A percentile compares a stretch with the other conserved stretches of the same genome.
phyloP scores from a whole-genome alignment of 2,329 filamentous ascomycete genomes.

The Pseudopithomyces maydicus region DNA sequence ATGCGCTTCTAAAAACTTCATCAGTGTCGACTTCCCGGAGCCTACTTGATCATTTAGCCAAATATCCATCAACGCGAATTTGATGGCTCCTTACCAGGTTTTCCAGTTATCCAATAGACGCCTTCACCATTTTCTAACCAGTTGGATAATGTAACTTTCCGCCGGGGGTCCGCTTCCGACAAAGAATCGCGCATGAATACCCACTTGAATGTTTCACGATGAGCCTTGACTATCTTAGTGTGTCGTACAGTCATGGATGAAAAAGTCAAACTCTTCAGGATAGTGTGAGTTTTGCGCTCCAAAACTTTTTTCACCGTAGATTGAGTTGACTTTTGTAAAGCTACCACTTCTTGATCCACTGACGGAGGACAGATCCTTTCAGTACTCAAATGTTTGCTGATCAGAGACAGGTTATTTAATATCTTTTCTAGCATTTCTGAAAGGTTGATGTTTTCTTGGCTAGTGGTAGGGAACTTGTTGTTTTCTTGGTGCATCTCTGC shows the following conservation, averaged over 20 bases:
- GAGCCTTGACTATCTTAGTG: not conserved
- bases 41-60: slow-evolving; percentile 14
- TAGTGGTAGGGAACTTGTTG: no score
- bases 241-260: slow-evolving; percentile 4
- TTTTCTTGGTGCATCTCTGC: no score
- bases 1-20: slow-evolving; percentile 33
- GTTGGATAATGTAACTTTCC: not conserved
- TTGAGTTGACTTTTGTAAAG: no score
- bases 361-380: no score
- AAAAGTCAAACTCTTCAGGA: slow-evolving; percentile 5
- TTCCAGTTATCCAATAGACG: slow-evolving; percentile 48
- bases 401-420: no score
- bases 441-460: no score
- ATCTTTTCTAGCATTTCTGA: no score
- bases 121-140: slow-evolving; percentile 8
- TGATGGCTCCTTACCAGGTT: slow-evolving; percentile 33
- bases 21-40: slow-evolving; percentile 39
- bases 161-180: not conserved
- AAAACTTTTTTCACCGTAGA: no score
- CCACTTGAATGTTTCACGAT: slow-evolving; percentile 14
- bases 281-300: not conserved
- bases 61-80: not conserved
- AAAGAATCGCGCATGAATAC: not conserved
- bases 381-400: no score
- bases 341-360: no score